Conservation (phyloP, 805 yeast genomes). For the Saturnispora serradocipensis region DNA sequence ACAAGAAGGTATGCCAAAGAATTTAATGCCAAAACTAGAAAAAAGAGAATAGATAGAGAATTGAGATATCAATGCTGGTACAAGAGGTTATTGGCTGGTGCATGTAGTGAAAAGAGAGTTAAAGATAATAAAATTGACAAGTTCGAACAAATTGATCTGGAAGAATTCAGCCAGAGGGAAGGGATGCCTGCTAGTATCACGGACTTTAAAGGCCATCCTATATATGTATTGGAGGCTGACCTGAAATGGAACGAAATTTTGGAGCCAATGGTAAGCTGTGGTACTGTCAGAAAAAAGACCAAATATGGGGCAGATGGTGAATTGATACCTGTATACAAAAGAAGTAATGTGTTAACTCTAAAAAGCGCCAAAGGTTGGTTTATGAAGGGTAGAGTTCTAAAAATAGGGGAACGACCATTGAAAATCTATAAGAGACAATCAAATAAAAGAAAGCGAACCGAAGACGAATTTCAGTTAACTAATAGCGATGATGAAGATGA, state of each 20-base stretch:
- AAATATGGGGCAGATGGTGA: constrained; percentile 31
- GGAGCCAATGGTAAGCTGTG: constrained; percentile 62
- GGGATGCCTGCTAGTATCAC: constrained; percentile 81
- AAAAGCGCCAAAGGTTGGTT: constrained; percentile 83
- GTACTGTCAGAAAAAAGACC: constrained; percentile 44
- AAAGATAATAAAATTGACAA: constrained; percentile 32
- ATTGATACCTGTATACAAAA: constrained; percentile 50
- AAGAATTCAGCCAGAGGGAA: constrained; percentile 55
- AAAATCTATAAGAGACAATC: constrained; percentile 29
- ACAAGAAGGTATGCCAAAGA: constrained; percentile 71
- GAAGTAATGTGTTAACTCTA: constrained; percentile 54
- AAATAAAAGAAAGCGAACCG: constrained; percentile 12
- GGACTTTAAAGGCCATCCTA: constrained; percentile 82
- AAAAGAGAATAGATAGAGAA: constrained; percentile 59
- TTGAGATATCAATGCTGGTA: constrained; percentile 56
- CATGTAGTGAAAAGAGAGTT: constrained; percentile 19
- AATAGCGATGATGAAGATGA: constrained; percentile 45
- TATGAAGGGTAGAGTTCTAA: constrained; percentile 65
- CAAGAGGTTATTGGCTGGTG: constrained; percentile 32
- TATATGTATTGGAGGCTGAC: constrained; percentile 72
- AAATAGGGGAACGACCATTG: constrained; percentile 59
- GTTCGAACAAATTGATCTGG: constrained; percentile 53
- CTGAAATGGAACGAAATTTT: constrained; percentile 64
- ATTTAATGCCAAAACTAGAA: constrained; percentile 67
- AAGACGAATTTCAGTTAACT: constrained; percentile 20